These are phyloP conservation scores for Bauhinia variegata DNA, from an alignment of 306 rosid genomes.

Conservation along the genomic window DNA sequence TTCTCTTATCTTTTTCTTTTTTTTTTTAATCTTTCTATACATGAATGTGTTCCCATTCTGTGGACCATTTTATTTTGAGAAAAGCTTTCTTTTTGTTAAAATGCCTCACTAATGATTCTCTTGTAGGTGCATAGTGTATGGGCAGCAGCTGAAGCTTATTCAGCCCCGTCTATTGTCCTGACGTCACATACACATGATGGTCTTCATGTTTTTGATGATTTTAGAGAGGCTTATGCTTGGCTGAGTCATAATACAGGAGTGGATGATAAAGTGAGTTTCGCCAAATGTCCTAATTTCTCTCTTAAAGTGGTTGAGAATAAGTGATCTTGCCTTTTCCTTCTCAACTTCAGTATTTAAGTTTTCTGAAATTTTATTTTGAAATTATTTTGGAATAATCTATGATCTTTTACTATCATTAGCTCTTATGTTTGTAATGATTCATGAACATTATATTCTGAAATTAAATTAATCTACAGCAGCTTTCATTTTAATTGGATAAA, in stretches of 20 bases:
- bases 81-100: not conserved
- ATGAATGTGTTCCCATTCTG: not conserved
- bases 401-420: constrained; percentile 8
- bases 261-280: constrained; percentile 86
- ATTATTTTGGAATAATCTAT: constrained; percentile 3
- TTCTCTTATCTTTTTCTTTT: too few relatives aligned
- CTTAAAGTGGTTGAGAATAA: constrained; percentile 28
- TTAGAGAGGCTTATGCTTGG: constrained; percentile 99
- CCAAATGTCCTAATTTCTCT: constrained; percentile 31
- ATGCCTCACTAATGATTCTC: constrained; percentile 31
- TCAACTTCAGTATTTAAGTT: constrained; percentile 3
- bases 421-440: too few relatives aligned
- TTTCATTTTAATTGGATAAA: constrained; percentile 11
- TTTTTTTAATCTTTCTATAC: constrained; percentile 6
- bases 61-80: not conserved
- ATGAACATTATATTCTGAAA: not conserved
- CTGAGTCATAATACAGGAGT: constrained; percentile 96
- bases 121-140: constrained; percentile 96
- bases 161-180: constrained; percentile 98
- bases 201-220: constrained; percentile 98
- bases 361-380: constrained; percentile 15
- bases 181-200: constrained; percentile 85
- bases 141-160: constrained; percentile 99
- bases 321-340: constrained; percentile 2
- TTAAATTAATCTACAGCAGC: not conserved